Percentiles rank a stretch among this genome's conserved stretches.
These are phyloP conservation scores for Fusarium armeniacum DNA, from an alignment of 2,329 filamentous ascomycete species.

Conservation along the genomic window DNA sequence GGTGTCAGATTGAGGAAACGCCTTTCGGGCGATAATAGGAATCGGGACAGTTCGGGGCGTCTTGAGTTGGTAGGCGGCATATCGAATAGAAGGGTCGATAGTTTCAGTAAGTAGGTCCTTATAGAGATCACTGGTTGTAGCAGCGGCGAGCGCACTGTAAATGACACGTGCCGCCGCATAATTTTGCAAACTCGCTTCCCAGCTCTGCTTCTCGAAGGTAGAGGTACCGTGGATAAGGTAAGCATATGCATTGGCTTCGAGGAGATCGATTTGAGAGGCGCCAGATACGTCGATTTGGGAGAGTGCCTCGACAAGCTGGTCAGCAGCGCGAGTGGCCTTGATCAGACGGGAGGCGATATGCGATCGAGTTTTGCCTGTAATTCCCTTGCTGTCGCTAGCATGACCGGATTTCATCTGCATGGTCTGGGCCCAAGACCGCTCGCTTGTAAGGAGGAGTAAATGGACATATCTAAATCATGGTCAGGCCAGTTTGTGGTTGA, in stretches of 20 bases:
- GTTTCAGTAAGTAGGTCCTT: constrained; percentile 88
- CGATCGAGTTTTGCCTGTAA: constrained; percentile 82
- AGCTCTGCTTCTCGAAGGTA: constrained; percentile 88
- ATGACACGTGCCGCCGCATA: constrained; percentile 85
- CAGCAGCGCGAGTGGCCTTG: constrained; percentile 81
- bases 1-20: constrained; percentile 77
- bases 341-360: constrained; percentile 90
- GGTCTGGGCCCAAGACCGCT: constrained; percentile 94
- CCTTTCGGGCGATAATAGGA: constrained; percentile 80
- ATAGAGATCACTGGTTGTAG: constrained; percentile 77
- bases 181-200: constrained; percentile 81
- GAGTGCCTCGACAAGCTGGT: constrained; percentile 76
- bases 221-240: constrained; percentile 81
- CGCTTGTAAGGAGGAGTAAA: constrained; percentile 86
- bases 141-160: constrained; percentile 79
- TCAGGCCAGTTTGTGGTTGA: constrained; percentile 23
- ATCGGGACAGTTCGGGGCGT: constrained; percentile 88
- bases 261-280: constrained; percentile 77
- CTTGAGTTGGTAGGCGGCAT: constrained; percentile 92
- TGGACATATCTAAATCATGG: constrained; percentile 73
- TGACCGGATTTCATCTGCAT: constrained; percentile 93
- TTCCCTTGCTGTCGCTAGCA: constrained; percentile 82
- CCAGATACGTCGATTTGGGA: constrained; percentile 72
- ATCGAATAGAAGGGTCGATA: constrained; percentile 93
- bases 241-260: constrained; percentile 90